Evolutionary conservation across 2,329 filamentous ascomycete species (phyloP).

Genomic region (Pseudogymnoascus verrucosus): DNA sequence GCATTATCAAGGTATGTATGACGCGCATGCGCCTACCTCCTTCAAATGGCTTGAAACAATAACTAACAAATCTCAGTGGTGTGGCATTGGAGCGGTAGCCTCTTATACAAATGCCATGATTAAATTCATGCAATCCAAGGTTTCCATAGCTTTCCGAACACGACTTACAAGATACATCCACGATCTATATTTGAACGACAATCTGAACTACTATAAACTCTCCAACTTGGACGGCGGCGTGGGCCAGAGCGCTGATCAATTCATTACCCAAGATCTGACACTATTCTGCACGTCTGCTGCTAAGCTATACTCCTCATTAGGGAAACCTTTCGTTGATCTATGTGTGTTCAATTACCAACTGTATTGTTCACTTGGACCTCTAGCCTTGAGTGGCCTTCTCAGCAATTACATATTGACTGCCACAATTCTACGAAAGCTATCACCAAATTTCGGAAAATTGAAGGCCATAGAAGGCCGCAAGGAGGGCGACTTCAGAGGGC

Average conservation of each 20-base stretch:
- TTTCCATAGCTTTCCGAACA: constrained; percentile 95
- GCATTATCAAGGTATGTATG: constrained; percentile 62
- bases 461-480: constrained; percentile 93
- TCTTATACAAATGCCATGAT: constrained; percentile 99
- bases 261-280: constrained; percentile 94
- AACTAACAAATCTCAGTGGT: constrained; percentile 52
- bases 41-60: background rate
- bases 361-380: constrained; percentile 79
- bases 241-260: constrained; percentile 87
- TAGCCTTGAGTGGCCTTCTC: constrained; percentile 77
- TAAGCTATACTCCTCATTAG: constrained; percentile 87
- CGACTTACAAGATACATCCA: constrained; percentile 93
- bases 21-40: constrained; percentile 15
- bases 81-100: constrained; percentile 82
- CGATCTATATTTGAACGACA: constrained; percentile 89
- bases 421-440: constrained; percentile 77
- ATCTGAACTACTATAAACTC: constrained; percentile 93
- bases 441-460: constrained; percentile 91
- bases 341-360: constrained; percentile 98
- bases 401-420: constrained; percentile 94
- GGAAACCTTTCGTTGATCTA: constrained; percentile 96
- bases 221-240: constrained; percentile 88
- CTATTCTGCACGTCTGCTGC: constrained; percentile 91
- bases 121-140: constrained; percentile 95
- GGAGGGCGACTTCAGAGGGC: constrained; percentile 86